Evolutionary conservation across 495 filamentous ascomycete genomes (phyloP), one percentile per base, ranked within the genome.

Genomic region (Neurospora sp.): DNA sequence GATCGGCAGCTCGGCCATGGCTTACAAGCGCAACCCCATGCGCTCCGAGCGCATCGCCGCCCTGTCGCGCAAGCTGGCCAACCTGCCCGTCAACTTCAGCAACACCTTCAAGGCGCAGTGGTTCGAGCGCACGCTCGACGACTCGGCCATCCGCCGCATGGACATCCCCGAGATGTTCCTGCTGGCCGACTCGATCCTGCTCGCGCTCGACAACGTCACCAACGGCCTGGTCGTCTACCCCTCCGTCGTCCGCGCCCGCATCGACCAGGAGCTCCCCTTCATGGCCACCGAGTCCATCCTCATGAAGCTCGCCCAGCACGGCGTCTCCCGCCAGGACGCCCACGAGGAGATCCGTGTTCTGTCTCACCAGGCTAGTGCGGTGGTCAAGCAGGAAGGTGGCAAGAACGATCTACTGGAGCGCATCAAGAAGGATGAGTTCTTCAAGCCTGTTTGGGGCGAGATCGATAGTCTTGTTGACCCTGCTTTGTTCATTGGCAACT

Each of bases 271-370:
- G 82, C 88, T 97, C 41, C 94, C 94, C 14, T 96, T 96, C 85
- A 95, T 96, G 92, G 89, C 90, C 6, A 94, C 93, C 75, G 92
- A 90, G 80, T 86, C 91, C 82, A 92, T 98, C 77, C 93, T 98
- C 81, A 97, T 97, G 94, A 89, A 89, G 78, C 87, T 96, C 70
- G 90, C 92, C 46, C 86, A 87, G 73, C 87, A 91, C 76, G 94
- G 94, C 39, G 87, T 86, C 16, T 93, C 89, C 48, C 86, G 96
- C 70, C 96, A 99, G 80, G 92, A 97, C 35, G 92, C 96, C 4
- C 96, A 99, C 81, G 96, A 98, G 84, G 85, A 93, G 79, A 94
- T 98, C 83, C 89, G 92, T 72, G 92, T 97, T 16, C 86, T 98
- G 73, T 92, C 89, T n/a, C 94, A 95, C 81, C 85, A 98, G 84